Percentiles rank a stretch among this genome's conserved stretches.
Conservation (phyloP, 257 asterid species). For the Scutellaria baicalensis region DNA sequence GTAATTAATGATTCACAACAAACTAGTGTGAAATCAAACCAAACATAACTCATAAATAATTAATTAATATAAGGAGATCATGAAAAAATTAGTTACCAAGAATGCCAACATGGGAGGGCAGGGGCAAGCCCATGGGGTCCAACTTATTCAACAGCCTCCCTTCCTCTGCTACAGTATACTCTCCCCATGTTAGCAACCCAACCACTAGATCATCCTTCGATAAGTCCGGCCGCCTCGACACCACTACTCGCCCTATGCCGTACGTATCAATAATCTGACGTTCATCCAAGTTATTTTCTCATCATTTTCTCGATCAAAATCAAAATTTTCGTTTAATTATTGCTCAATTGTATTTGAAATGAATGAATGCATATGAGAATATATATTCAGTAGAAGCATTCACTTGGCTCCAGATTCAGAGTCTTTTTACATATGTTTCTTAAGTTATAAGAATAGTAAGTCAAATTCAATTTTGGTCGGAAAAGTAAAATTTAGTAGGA, state of each 20-base stretch:
- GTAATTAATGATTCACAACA: no score
- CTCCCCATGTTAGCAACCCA: conserved; percentile 74
- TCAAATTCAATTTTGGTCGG: no score
- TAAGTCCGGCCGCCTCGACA: conserved; percentile 39
- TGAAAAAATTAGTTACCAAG: conserved; percentile 19
- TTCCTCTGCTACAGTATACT: conserved; percentile 39
- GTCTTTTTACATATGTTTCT: no score
- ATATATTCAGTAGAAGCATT: no score
- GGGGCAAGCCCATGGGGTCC: conserved; percentile 54
- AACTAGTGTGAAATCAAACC: no score
- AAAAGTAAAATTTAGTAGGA: no score
- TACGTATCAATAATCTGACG: conserved; percentile 42
- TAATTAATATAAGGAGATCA: no score
- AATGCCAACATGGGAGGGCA: conserved; percentile 56
- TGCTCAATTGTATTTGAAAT: no score
- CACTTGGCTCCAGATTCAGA: no score
- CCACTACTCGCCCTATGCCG: conserved; percentile 70
- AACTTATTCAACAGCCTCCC: conserved; percentile 51
- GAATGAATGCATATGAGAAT: no score
- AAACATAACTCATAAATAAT: no score
- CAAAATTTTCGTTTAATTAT: neutral
- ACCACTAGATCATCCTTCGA: conserved; percentile 49
- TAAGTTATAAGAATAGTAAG: no score
- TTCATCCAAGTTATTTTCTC: neutral
- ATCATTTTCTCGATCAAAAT: neutral